Evolutionary conservation across 2,329 filamentous ascomycete species (phyloP).

Genomic region (Penicillium sp.): DNA sequence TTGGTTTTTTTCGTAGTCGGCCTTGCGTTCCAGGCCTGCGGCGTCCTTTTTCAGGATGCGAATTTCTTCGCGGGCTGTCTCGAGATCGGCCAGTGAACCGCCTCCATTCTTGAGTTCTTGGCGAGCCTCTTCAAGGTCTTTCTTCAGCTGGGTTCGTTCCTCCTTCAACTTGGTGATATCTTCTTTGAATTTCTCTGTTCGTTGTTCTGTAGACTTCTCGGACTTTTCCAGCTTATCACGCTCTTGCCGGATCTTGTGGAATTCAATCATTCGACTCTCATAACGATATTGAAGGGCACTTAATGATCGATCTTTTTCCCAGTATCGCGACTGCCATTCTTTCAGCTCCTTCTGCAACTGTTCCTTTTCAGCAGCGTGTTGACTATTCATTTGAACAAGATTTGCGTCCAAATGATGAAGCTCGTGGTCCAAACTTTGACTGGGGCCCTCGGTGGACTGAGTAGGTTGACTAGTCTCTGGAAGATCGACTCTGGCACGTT

Average conservation of each 20-base stretch:
- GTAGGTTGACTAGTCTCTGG: constrained; percentile 37
- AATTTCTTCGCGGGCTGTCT: constrained; percentile 42
- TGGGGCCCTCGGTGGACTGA: constrained; percentile 33
- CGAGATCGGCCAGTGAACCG: constrained; percentile 43
- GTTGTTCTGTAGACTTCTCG: constrained; percentile 31
- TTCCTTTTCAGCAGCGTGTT: constrained; percentile 33
- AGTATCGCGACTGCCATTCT: constrained; percentile 27
- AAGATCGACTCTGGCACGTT: constrained; percentile 40
- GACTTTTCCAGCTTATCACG: constrained; percentile 34
- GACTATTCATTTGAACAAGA: constrained; percentile 32
- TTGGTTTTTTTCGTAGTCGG: constrained; percentile 45
- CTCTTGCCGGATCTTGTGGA: constrained; percentile 39
- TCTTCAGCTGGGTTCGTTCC: constrained; percentile 37
- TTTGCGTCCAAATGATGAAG: constrained; percentile 30
- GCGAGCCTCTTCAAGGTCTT: constrained; percentile 42
- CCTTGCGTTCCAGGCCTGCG: constrained; percentile 35
- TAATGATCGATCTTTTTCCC: constrained; percentile 36
- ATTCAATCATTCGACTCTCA: constrained; percentile 40
- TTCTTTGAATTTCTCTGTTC: constrained; percentile 36
- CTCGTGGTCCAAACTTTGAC: constrained; percentile 31
- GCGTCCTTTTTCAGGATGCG: constrained; percentile 38
- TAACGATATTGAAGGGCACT: constrained; percentile 45
- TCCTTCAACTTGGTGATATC: constrained; percentile 44
- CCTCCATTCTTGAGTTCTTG: constrained; percentile 41
- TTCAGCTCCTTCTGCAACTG: constrained; percentile 30